These are phyloP conservation scores for Bipolaris victoriae DNA, from an alignment of 2,329 filamentous ascomycete genomes.

Conservation along the genomic window DNA sequence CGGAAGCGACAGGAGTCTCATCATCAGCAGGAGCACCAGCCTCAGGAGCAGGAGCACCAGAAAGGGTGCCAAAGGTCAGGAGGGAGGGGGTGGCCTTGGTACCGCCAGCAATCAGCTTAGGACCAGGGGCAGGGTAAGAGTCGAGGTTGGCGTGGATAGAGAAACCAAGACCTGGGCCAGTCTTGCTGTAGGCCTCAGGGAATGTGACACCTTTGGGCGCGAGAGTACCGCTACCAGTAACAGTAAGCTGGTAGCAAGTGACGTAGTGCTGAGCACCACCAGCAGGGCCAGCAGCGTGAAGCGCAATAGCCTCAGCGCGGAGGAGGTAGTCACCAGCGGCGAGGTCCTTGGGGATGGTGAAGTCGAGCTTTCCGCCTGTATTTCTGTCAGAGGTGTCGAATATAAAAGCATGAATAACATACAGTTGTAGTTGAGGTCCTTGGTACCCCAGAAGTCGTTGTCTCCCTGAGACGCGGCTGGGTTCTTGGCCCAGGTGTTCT, in stretches of 20 bases:
- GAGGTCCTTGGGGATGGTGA: slow-evolving; percentile 49
- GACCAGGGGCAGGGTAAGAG: slow-evolving; percentile 51
- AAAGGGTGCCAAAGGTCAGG: slow-evolving; percentile 34
- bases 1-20: slow-evolving; percentile 22
- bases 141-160: slow-evolving; percentile 48
- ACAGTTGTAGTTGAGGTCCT: slow-evolving; percentile 52
- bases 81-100: slow-evolving; percentile 31
- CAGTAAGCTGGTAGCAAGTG: slow-evolving; percentile 53
- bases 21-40: slow-evolving; percentile 25
- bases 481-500: slow-evolving; percentile 48
- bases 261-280: slow-evolving; percentile 56
- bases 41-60: slow-evolving; percentile 27
- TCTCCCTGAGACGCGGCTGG: slow-evolving; percentile 48
- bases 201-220: slow-evolving; percentile 55
- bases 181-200: slow-evolving; percentile 51
- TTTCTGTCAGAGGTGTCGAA: not conserved
- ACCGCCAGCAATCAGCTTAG: slow-evolving; percentile 46
- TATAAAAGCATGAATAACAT: not conserved
- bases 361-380: slow-evolving; percentile 32
- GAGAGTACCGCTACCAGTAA: slow-evolving; percentile 43
- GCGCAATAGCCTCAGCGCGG: slow-evolving; percentile 55
- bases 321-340: slow-evolving; percentile 54
- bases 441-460: slow-evolving; percentile 50
- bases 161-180: slow-evolving; percentile 52
- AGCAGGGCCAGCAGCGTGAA: slow-evolving; percentile 49